phyloP scores from a whole-genome alignment of 805 yeast species.

The Nakazawaea sp. region DNA sequence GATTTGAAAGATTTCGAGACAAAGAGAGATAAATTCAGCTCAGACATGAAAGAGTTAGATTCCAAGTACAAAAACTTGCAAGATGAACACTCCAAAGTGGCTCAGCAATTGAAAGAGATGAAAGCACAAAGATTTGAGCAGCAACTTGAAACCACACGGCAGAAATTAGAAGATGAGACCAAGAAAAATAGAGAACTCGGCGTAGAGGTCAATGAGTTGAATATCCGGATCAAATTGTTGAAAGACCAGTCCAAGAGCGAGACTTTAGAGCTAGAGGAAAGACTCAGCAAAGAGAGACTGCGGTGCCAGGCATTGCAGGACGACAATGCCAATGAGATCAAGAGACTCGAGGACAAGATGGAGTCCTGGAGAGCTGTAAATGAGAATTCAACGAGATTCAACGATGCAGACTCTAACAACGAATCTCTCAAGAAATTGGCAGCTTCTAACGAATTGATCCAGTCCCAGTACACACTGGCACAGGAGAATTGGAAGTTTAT shows the following conservation, averaged over 20 bases:
- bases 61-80: conserved; percentile 17
- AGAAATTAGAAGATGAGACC: conserved; percentile 27
- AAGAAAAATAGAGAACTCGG: conserved; percentile 17
- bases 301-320: conserved; percentile 20
- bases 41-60: conserved; percentile 16
- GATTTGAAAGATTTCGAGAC: conserved; percentile 34
- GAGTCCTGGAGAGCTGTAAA: conserved; percentile 60
- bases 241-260: conserved; percentile 19
- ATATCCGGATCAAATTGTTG: conserved; percentile 15
- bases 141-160: conserved; percentile 24
- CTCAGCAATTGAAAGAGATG: conserved; percentile 24
- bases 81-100: conserved; percentile 17
- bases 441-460: conserved; percentile 48
- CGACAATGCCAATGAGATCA: conserved; percentile 36
- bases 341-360: conserved; percentile 58
- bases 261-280: conserved; percentile 20
- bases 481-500: conserved; percentile 79
- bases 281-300: conserved; percentile 21
- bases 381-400: conserved; percentile 33
- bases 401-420: conserved; percentile 8
- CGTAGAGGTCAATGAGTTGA: conserved; percentile 16
- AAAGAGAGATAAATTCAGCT: conserved; percentile 15
- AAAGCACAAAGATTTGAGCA: conserved; percentile 26
- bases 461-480: conserved; percentile 66
- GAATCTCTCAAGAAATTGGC: conserved; percentile 35